Percentiles rank a stretch among this genome's conserved stretches.
Evolutionary conservation across 176 grass and related monocot species (phyloP).

Genomic region (Aegilops bicornis): DNA sequence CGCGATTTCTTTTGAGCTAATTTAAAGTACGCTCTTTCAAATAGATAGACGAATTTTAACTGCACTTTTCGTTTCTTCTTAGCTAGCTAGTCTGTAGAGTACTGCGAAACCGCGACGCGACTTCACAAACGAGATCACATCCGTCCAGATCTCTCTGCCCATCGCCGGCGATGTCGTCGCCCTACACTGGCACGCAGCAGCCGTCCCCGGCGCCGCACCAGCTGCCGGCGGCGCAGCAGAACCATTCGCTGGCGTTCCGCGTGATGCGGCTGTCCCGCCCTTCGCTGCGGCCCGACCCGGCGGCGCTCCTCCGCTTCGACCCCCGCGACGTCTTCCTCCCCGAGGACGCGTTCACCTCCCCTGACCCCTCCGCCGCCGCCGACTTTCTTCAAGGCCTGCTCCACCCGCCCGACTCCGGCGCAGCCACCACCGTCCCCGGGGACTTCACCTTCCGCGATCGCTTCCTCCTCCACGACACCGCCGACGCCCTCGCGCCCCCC

Average conservation of each 20-base stretch:
- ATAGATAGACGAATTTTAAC: background rate
- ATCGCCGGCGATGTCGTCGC: constrained; percentile 49
- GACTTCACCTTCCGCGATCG: constrained; percentile 92
- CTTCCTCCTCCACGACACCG: constrained; percentile 73
- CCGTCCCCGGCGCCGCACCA: constrained; percentile 25
- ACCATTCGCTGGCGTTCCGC: constrained; percentile 89
- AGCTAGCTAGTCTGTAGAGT: background rate
- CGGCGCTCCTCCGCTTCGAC: constrained; percentile 83
- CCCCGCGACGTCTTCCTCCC: constrained; percentile 79
- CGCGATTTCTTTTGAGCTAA: background rate
- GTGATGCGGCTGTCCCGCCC: constrained; percentile 96
- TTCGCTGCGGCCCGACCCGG: constrained; percentile 71
- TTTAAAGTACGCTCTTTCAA: background rate
- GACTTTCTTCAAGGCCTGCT: constrained; percentile 32
- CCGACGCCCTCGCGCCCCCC: constrained; percentile 80
- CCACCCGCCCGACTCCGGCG: constrained; percentile 29
- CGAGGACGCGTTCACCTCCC: constrained; percentile 73
- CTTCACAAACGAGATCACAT: background rate
- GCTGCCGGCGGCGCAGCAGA: constrained; percentile 32
- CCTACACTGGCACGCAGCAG: constrained; percentile 43
- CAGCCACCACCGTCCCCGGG: constrained; percentile 30
- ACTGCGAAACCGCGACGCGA: constrained; percentile 24
- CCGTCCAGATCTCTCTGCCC: constrained; percentile 36
- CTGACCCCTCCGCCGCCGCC: constrained; percentile 34
- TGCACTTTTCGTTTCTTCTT: background rate